phyloP scores from a whole-genome alignment of 2,329 filamentous ascomycete genomes.

The Fusarium anguioides region DNA sequence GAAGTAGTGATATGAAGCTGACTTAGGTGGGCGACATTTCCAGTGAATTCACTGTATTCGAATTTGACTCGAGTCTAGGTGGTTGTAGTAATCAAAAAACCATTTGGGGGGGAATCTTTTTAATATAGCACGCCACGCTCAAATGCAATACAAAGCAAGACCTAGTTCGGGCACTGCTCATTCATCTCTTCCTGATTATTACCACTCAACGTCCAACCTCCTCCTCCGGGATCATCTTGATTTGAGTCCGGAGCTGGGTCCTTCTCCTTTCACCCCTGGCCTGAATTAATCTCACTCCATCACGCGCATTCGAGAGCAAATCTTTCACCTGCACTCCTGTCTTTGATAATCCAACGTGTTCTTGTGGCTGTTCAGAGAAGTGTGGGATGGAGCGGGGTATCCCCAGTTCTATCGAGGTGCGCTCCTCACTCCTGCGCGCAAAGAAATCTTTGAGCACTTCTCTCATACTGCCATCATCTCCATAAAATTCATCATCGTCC shows the following conservation, averaged over 20 bases:
- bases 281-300: conserved; percentile 37
- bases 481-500: conserved; percentile 42
- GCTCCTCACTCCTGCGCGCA: conserved; percentile 39
- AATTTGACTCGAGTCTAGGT: neutral
- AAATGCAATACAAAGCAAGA: conserved; percentile 24
- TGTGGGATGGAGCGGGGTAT: conserved; percentile 21
- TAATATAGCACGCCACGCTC: conserved; percentile 31
- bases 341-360: conserved; percentile 26
- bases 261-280: conserved; percentile 49
- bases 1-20: too few species aligned
- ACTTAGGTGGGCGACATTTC: too few species aligned
- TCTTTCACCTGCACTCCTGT: conserved; percentile 43
- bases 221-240: conserved; percentile 50
- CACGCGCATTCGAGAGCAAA: conserved; percentile 42
- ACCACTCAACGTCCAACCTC: conserved; percentile 18
- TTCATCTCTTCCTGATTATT: neutral
- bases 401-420: conserved; percentile 24
- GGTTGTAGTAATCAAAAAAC: neutral
- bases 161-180: neutral
- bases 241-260: conserved; percentile 52
- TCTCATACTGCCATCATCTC: conserved; percentile 34
- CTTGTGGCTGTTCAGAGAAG: conserved; percentile 9
- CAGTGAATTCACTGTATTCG: neutral
- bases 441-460: conserved; percentile 41
- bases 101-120: conserved; percentile 27